These are phyloP conservation scores for Flaveria trinervia DNA, from an alignment of 129 eudicot genomes.

Conservation along the genomic window DNA sequence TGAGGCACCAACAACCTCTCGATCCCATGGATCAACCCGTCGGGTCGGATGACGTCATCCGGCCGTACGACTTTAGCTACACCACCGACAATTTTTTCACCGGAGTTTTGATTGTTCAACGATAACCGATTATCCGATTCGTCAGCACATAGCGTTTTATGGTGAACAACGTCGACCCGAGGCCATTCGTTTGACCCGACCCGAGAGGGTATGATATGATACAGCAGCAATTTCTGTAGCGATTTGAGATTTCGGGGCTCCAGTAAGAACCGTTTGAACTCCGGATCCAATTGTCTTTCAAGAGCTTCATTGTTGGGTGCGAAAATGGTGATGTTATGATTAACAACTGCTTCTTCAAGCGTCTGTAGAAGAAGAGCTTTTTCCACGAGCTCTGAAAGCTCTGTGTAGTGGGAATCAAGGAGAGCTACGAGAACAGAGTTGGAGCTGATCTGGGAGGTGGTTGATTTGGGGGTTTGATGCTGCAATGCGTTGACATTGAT, in stretches of 20 bases:
- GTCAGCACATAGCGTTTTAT: constrained; percentile 38
- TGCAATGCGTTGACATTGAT: constrained; percentile 44
- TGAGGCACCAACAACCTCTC: constrained; percentile 63
- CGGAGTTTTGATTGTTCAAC: constrained; percentile 1
- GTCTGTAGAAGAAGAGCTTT: constrained; percentile 67
- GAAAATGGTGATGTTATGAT: constrained; percentile 78
- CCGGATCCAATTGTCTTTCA: constrained; percentile 65
- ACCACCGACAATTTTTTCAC: constrained; percentile 46
- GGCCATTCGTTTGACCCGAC: constrained; percentile 66
- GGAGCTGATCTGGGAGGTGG: constrained; percentile 54
- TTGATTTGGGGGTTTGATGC: constrained; percentile 11
- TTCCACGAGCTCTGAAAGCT: constrained; percentile 76
- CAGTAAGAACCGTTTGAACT: constrained; percentile 72
- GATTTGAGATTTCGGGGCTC: constrained; percentile 75
- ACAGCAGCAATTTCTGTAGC: constrained; percentile 59
- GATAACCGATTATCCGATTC: constrained; percentile 27
- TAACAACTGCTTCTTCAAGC: constrained; percentile 54
- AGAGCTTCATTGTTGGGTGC: constrained; percentile 82
- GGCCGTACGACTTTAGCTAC: constrained; percentile 48
- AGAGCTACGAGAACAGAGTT: constrained; percentile 82
- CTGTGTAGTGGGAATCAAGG: constrained; percentile 77
- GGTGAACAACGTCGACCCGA: constrained; percentile 16
- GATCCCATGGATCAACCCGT: constrained; percentile 90
- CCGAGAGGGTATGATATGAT: constrained; percentile 69
- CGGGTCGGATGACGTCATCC: constrained; percentile 72